A percentile compares a stretch with the other conserved stretches of the same genome.
Conservation (phyloP, 495 filamentous ascomycete species). For the Xylaria cubensis region DNA sequence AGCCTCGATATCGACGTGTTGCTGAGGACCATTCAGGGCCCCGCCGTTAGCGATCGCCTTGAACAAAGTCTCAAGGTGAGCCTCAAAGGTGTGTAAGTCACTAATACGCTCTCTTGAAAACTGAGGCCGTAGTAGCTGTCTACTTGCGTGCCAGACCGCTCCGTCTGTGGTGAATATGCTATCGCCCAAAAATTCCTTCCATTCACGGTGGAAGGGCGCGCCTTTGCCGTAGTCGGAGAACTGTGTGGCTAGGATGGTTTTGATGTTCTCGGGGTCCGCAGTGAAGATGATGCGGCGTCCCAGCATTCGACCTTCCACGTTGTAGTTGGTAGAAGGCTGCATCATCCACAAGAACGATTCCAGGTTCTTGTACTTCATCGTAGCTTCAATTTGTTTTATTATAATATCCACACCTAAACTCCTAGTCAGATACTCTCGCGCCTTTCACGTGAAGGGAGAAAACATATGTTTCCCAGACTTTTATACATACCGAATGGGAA, state of each 20-base stretch:
- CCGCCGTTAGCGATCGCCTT: constrained; percentile 64
- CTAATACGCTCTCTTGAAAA: constrained; percentile 82
- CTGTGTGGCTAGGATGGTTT: constrained; percentile 81
- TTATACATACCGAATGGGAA: constrained; percentile 37
- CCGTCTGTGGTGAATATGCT: constrained; percentile 83
- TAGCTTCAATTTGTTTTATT: constrained; percentile 55
- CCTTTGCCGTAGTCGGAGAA: constrained; percentile 79
- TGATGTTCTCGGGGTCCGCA: constrained; percentile 82
- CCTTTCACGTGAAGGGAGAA: background rate
- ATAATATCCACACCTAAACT: constrained; percentile 68
- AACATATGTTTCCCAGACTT: background rate
- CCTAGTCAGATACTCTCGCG: background rate
- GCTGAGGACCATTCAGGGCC: constrained; percentile 49
- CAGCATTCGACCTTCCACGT: constrained; percentile 64
- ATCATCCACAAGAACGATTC: constrained; percentile 66
- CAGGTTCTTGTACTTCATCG: constrained; percentile 59
- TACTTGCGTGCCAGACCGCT: constrained; percentile 72
- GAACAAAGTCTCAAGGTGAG: constrained; percentile 71
- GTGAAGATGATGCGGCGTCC: constrained; percentile 69
- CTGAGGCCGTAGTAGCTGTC: constrained; percentile 81
- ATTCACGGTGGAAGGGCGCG: constrained; percentile 69
- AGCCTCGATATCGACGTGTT: constrained; percentile 51
- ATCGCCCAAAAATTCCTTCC: constrained; percentile 77
- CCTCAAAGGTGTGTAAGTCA: constrained; percentile 81
- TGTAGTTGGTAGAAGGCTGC: constrained; percentile 47